Base-by-base conservation (phyloP, 1,284 basidiomycete species). In the Caloboletus firmus region DNA sequence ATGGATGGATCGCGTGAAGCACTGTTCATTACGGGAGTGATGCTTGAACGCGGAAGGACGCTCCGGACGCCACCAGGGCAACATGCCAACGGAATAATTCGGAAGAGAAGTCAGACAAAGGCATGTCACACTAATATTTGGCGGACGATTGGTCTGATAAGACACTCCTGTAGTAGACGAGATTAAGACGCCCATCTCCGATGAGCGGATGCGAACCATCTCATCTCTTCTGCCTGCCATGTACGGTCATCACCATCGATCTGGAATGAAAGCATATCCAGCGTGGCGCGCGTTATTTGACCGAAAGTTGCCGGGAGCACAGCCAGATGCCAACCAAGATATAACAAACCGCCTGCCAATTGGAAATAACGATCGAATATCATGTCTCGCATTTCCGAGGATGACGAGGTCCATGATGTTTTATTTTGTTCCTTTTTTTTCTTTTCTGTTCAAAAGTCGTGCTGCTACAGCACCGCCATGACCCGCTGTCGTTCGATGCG, bases 321-420 rank as follows among this genome's bases (percentile, higher is more conserved):
- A 41, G 49, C 52, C 50, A 35, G 7, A 48, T 35, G 5, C 42
- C 47, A 34, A 11, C 35, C 35, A 34, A 50, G 20, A 17, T 30
- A 52, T 31, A 44, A 22, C 32, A 13, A 45, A 47, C 41, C 39
- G 36, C 43, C 46, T 41, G 26, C 22, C 42, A 55, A 55, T 44
- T 47, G 41, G 54, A 37, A 57, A 59, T 48, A 50, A 20, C 32
- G 47, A 48, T 54, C 51, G 51, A 50, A 43, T 42, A 45, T 52
- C 51, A 39, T 50, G 52, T 26, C 20, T 45, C 31, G 47, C 49
- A 64, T 69, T 62, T 67, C 64, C 67, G 63, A 69, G 67, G 67
- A 57, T 22, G 50, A 56, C 32, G 35, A 45, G 37, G 5, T 32
- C 32, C 53, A 46, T 46, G 49, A 28, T 28, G 37, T 26, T 44